Conservation (phyloP, 2,329 filamentous ascomycete genomes). For the Exophiala sp. region DNA sequence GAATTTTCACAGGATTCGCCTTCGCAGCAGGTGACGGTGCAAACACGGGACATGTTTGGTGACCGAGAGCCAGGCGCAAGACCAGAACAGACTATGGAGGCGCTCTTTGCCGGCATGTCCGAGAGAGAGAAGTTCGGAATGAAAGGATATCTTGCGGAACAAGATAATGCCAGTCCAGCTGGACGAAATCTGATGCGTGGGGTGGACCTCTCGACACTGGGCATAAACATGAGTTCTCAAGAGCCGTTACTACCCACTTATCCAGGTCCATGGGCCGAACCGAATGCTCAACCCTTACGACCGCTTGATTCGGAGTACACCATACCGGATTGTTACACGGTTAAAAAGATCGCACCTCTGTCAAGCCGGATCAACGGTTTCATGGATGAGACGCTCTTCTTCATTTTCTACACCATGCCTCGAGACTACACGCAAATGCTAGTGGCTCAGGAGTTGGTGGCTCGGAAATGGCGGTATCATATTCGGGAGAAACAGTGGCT, state of each 20-base stretch:
- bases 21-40: constrained; percentile 27
- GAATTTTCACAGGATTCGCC: constrained; percentile 36
- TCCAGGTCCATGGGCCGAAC: constrained; percentile 60
- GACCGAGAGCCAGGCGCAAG: constrained; percentile 33
- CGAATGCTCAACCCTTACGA: constrained; percentile 48
- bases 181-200: constrained; percentile 57
- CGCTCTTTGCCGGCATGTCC: constrained; percentile 30
- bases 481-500: constrained; percentile 52
- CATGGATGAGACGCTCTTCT: constrained; percentile 63
- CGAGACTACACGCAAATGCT: constrained; percentile 64
- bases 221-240: constrained; percentile 58
- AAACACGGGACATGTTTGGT: constrained; percentile 30
- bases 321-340: constrained; percentile 61
- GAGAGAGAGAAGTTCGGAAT: constrained; percentile 57
- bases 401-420: constrained; percentile 67
- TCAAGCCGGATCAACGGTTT: constrained; percentile 57
- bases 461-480: constrained; percentile 52
- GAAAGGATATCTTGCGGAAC: constrained; percentile 50
- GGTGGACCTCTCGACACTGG: constrained; percentile 61
- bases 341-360: constrained; percentile 63
- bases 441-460: constrained; percentile 60
- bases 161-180: constrained; percentile 55
- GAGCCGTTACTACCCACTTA: constrained; percentile 63
- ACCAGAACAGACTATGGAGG: constrained; percentile 36
- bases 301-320: constrained; percentile 61